Evolutionary conservation across 176 grass and related monocot species (phyloP).

Genomic region (Paspalum vaginatum): DNA sequence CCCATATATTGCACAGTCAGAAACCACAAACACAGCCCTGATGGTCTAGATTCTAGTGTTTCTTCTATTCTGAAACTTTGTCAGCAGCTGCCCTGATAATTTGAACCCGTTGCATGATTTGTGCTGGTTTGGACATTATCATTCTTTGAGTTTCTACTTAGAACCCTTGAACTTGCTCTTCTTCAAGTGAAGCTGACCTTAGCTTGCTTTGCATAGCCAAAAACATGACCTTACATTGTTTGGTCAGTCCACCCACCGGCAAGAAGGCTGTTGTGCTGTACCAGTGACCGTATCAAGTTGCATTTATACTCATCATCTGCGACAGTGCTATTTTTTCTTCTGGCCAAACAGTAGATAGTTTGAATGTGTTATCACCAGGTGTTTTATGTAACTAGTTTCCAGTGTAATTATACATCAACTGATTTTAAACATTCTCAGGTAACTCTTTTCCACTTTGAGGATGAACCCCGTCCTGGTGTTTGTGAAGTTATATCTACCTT

Average conservation of each 20-base stretch:
- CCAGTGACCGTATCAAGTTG: background rate
- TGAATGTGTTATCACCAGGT: conserved; percentile 11
- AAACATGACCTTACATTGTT: background rate
- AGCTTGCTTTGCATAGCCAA: conserved; percentile 1
- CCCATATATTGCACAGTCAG: background rate
- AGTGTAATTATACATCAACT: conserved; percentile 20
- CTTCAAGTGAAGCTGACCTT: background rate
- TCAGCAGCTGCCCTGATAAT: conserved; percentile 7
- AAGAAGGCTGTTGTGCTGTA: background rate
- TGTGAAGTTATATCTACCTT: conserved; percentile 91
- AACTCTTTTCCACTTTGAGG: conserved; percentile 97
- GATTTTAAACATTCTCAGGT: conserved; percentile 49
- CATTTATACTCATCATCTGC: background rate
- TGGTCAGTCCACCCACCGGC: background rate
- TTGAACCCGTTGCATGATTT: conserved; percentile 10
- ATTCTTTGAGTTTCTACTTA: conserved; percentile 3
- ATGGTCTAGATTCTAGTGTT: background rate
- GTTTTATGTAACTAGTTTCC: background rate
- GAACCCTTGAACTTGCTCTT: background rate
- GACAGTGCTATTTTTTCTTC: background rate
- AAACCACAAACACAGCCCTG: conserved; percentile 6
- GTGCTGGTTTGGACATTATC: conserved; percentile 3
- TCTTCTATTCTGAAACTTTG: conserved; percentile 17
- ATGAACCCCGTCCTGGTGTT: conserved; percentile 77
- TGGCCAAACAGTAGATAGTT: background rate